Evolutionary conservation across 495 filamentous ascomycete genomes (phyloP).

Genomic region (Penicillium bovifimosum): DNA sequence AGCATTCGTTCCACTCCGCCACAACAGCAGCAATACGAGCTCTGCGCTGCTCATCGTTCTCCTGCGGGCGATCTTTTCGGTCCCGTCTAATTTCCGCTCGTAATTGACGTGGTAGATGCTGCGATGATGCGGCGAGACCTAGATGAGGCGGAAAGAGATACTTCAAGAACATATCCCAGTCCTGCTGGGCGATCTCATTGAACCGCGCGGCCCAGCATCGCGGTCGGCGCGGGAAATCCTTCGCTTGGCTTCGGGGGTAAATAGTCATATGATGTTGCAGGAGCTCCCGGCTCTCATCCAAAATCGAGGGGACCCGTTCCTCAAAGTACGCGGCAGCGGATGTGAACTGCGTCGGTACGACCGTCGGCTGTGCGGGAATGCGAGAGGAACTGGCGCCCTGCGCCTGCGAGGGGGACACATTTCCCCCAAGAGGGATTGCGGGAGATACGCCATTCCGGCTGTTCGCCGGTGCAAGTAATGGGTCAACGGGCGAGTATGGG

Average conservation of each 20-base stretch:
- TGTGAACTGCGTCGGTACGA: conserved; percentile 31
- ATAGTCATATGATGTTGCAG: conserved; percentile 42
- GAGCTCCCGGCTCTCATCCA: conserved; percentile 23
- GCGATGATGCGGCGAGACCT: conserved; percentile 35
- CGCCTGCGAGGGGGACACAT: conserved; percentile 15
- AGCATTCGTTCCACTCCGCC: conserved; percentile 49
- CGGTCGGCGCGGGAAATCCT: conserved; percentile 43
- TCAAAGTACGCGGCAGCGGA: conserved; percentile 46
- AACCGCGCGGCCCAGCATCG: conserved; percentile 37
- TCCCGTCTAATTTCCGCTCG: conserved; percentile 40
- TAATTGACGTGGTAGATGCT: conserved; percentile 36
- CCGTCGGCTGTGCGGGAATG: conserved; percentile 7
- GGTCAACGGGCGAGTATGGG: conserved; percentile 44
- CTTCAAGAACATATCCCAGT: conserved; percentile 49
- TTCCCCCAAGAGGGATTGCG: conserved; percentile 17
- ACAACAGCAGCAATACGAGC: conserved; percentile 40
- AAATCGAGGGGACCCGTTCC: conserved; percentile 27
- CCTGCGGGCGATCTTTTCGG: conserved; percentile 39
- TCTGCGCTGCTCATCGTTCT: conserved; percentile 39
- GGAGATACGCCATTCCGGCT: conserved; percentile 14
- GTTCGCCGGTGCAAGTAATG: conserved; percentile 25
- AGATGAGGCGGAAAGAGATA: conserved; percentile 42
- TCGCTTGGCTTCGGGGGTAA: conserved; percentile 39
- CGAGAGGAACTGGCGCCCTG: conserved; percentile 17
- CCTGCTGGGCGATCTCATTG: conserved; percentile 40